A percentile compares a stretch with the other conserved stretches of the same genome.
phyloP scores from a whole-genome alignment of 2,329 filamentous ascomycete species.

The Phaeosphaeria sp. region DNA sequence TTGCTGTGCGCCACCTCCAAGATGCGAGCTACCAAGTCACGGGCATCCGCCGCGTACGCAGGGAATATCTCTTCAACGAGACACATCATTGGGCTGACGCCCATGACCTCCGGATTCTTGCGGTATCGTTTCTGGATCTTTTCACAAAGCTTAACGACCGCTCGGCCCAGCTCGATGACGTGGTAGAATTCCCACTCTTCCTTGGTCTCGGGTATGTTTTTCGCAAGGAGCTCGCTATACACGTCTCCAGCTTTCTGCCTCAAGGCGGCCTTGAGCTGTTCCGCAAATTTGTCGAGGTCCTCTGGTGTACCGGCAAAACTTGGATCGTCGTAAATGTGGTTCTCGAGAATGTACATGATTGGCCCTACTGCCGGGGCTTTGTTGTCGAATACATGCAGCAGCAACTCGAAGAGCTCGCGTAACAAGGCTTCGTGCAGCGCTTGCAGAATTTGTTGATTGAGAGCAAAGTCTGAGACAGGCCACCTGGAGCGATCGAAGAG shows the following conservation, averaged over 20 bases:
- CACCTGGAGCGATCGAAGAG: slow-evolving; percentile 59
- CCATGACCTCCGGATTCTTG: slow-evolving; percentile 87
- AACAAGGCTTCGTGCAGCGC: slow-evolving; percentile 81
- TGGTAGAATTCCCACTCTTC: slow-evolving; percentile 91
- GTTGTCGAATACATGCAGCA: slow-evolving; percentile 87
- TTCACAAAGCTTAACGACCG: slow-evolving; percentile 83
- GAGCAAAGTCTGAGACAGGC: slow-evolving; percentile 57
- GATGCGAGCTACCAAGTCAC: slow-evolving; percentile 83
- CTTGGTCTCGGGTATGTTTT: slow-evolving; percentile 79
- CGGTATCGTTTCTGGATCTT: slow-evolving; percentile 92
- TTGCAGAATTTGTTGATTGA: slow-evolving; percentile 77
- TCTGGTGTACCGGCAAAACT: slow-evolving; percentile 75
- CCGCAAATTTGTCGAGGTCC: slow-evolving; percentile 74
- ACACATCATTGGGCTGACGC: slow-evolving; percentile 71
- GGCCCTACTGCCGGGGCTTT: slow-evolving; percentile 83
- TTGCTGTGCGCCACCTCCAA: slow-evolving; percentile 73
- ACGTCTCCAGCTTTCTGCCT: slow-evolving; percentile 76
- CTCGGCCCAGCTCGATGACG: slow-evolving; percentile 86
- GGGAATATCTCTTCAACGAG: slow-evolving; percentile 86
- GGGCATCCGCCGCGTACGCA: slow-evolving; percentile 86
- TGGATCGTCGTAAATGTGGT: slow-evolving; percentile 80
- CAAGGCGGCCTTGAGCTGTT: slow-evolving; percentile 75
- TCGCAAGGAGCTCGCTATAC: slow-evolving; percentile 80
- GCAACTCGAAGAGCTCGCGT: slow-evolving; percentile 84
- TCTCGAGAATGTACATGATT: slow-evolving; percentile 80